A percentile compares a stretch with the other conserved stretches of the same genome.
These are phyloP conservation scores for Remersonia thermophila DNA, from an alignment of 2,329 filamentous ascomycete species.

Conservation along the genomic window DNA sequence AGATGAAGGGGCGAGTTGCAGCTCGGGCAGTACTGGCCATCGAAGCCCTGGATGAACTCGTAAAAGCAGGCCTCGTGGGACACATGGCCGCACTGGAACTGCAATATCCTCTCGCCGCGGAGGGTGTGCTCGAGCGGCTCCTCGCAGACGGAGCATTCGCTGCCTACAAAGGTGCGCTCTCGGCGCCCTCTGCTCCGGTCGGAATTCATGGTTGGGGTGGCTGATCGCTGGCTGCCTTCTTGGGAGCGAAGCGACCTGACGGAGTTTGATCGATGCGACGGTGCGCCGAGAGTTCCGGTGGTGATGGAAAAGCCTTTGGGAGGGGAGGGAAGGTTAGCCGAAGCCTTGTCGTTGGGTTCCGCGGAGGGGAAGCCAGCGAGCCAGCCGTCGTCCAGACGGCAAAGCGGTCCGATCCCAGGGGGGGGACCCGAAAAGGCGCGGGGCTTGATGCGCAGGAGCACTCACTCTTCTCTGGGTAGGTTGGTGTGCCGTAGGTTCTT, in stretches of 20 bases:
- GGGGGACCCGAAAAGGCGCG: too few relatives aligned
- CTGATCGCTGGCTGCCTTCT: constrained; percentile 25
- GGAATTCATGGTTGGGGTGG: constrained; percentile 51
- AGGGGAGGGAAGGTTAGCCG: constrained; percentile 10
- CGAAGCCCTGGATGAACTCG: constrained; percentile 91
- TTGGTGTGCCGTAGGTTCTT: constrained; percentile 16
- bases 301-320: constrained; percentile 31
- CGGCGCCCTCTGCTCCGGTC: constrained; percentile 69
- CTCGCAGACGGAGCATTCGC: constrained; percentile 90
- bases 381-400: too few relatives aligned
- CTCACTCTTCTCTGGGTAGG: constrained; percentile 26
- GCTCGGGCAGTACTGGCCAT: constrained; percentile 85
- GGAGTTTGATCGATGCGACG: constrained; percentile 26
- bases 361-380: too few relatives aligned
- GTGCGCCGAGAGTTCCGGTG: constrained; percentile 24
- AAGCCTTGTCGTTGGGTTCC: constrained; percentile 6
- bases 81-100: constrained; percentile 94
- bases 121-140: constrained; percentile 93
- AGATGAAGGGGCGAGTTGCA: constrained; percentile 86
- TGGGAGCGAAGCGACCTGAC: constrained; percentile 16
- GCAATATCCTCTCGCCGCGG: constrained; percentile 82
- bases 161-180: constrained; percentile 90
- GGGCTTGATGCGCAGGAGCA: too few relatives aligned
- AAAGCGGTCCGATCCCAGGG: too few relatives aligned
- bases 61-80: constrained; percentile 98